Evolutionary conservation across 345 rosid species (phyloP).

Genomic region (Leavenworthia alabamica): DNA sequence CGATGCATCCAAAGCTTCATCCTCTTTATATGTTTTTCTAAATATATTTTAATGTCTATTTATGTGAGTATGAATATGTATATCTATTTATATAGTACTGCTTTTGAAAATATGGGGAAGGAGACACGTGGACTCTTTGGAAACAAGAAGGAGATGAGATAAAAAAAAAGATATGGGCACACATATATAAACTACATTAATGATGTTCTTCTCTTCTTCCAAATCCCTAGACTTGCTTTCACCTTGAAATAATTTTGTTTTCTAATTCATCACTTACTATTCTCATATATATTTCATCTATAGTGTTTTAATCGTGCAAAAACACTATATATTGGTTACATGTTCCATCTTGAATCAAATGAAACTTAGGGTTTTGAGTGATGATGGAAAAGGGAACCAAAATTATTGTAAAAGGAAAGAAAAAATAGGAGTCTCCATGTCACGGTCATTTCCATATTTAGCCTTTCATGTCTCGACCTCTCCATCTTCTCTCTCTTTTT

Average conservation of each 20-base stretch:
- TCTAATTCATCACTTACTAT: too few relatives aligned
- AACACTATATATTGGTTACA: too few relatives aligned
- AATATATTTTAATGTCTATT: not conserved
- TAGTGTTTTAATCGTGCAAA: too few relatives aligned
- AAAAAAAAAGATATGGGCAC: conserved; percentile 29
- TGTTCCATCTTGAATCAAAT: too few relatives aligned
- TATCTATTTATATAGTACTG: not conserved
- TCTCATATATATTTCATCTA: too few relatives aligned
- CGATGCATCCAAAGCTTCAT: conserved; percentile 49
- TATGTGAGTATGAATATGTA: not conserved
- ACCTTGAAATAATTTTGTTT: too few relatives aligned
- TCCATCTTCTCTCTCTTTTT: not conserved
- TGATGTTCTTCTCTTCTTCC: conserved; percentile 19
- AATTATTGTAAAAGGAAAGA: conserved; percentile 40
- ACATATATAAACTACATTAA: conserved; percentile 27
- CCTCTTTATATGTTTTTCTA: not conserved
- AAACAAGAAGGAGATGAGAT: conserved; percentile 23
- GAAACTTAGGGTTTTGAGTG: conserved; percentile 17
- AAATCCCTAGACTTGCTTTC: conserved; percentile 29
- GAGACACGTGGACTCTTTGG: conserved; percentile 61
- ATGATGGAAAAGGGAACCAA: conserved; percentile 36
- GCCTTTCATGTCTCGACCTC: conserved; percentile 42
- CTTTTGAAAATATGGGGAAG: conserved; percentile 23
- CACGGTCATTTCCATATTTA: conserved; percentile 34
- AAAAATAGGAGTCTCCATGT: conserved; percentile 34